Conservation (phyloP, 2,329 filamentous ascomycete species). For the Aspergillus neoniger region DNA sequence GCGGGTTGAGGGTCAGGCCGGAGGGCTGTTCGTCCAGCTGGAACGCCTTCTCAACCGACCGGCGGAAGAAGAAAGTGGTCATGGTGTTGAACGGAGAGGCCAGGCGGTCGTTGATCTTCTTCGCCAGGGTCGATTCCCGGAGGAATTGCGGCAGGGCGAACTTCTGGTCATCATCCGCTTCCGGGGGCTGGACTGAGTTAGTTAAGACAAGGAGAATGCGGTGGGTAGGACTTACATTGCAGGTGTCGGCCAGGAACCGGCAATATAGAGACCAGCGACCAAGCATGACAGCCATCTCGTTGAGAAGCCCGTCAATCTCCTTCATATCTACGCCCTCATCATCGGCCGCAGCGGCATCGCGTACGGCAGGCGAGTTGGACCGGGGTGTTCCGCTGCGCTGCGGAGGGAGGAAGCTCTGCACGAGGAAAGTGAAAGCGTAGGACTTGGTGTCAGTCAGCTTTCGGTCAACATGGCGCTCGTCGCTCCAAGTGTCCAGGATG, state of each 20-base stretch:
- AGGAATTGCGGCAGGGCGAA: slow-evolving; percentile 73
- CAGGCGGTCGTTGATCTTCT: slow-evolving; percentile 75
- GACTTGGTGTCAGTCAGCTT: slow-evolving; percentile 94
- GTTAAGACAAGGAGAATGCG: not conserved
- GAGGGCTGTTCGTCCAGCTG: slow-evolving; percentile 87
- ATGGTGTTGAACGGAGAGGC: slow-evolving; percentile 83
- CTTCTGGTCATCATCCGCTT: slow-evolving; percentile 53
- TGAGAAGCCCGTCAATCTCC: slow-evolving; percentile 83
- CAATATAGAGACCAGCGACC: slow-evolving; percentile 91
- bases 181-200: slow-evolving; percentile 38
- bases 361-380: slow-evolving; percentile 73
- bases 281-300: slow-evolving; percentile 88
- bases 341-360: slow-evolving; percentile 65
- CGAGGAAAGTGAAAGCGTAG: slow-evolving; percentile 95
- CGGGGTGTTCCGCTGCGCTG: slow-evolving; percentile 69
- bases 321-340: slow-evolving; percentile 97
- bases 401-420: slow-evolving; percentile 83
- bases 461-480: slow-evolving; percentile 81
- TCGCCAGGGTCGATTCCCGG: slow-evolving; percentile 73
- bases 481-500: slow-evolving; percentile 91
- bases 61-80: slow-evolving; percentile 94
- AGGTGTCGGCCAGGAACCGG: slow-evolving; percentile 84
- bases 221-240: slow-evolving; percentile 61
- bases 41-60: slow-evolving; percentile 96
- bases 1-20: slow-evolving; percentile 75